A percentile compares a stretch with the other conserved stretches of the same genome.
phyloP scores from a whole-genome alignment of 2,329 filamentous ascomycete genomes.

The Coniochaeta sp. region DNA sequence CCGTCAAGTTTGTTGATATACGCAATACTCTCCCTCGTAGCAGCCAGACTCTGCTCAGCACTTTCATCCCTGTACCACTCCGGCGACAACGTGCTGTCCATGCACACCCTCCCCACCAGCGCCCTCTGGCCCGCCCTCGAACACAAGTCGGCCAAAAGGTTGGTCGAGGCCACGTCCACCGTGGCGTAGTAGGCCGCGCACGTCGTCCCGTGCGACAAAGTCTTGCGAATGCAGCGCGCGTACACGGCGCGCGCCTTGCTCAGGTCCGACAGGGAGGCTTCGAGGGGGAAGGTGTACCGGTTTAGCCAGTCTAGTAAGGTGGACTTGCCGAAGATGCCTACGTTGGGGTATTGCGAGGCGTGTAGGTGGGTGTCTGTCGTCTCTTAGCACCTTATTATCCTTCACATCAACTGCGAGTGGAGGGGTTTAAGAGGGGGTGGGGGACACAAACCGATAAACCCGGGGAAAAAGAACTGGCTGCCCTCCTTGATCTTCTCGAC shows the following conservation, averaged over 20 bases:
- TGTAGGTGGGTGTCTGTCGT: constrained; percentile 87
- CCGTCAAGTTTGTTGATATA: constrained; percentile 67
- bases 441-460: constrained; percentile 60
- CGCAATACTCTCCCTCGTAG: constrained; percentile 52
- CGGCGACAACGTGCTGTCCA: constrained; percentile 66
- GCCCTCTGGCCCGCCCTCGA: constrained; percentile 76
- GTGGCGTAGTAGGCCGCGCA: constrained; percentile 95
- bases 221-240: constrained; percentile 68
- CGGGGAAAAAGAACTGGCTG: constrained; percentile 73
- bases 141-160: constrained; percentile 80
- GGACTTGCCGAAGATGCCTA: constrained; percentile 86
- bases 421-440: not conserved
- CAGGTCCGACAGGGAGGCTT: constrained; percentile 63
- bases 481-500: constrained; percentile 32
- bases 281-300: constrained; percentile 91
- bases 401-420: too few relatives aligned
- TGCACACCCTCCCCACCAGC: constrained; percentile 89
- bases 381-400: too few relatives aligned
- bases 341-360: constrained; percentile 90
- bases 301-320: constrained; percentile 91
- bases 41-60: constrained; percentile 46
- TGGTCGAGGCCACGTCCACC: constrained; percentile 79
- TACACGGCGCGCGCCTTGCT: constrained; percentile 66
- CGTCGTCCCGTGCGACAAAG: constrained; percentile 84
- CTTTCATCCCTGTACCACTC: constrained; percentile 73